Evolutionary conservation across 176 grass and related monocot species (phyloP).

Genomic region (Carex scoparia): DNA sequence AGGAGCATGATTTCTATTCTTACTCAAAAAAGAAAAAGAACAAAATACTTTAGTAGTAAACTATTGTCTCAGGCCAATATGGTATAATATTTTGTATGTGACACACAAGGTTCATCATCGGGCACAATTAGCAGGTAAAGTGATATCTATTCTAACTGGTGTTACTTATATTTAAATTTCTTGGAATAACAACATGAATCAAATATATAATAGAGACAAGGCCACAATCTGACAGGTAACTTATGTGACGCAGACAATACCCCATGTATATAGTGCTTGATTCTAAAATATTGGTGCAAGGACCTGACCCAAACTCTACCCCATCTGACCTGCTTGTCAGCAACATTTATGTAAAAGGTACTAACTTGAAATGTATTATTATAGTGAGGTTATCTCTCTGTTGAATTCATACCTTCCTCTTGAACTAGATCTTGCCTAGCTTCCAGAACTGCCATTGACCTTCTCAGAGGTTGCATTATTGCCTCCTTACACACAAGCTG

Average conservation of each 20-base stretch:
- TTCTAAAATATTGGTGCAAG: neutral
- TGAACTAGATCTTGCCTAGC: constrained; percentile 32
- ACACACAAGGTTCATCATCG: neutral
- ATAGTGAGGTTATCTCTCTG: neutral
- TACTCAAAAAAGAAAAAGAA: neutral
- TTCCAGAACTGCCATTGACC: constrained; percentile 70
- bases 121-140: neutral
- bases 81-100: neutral
- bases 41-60: constrained; percentile 1
- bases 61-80: neutral
- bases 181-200: neutral
- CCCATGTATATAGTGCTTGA: neutral
- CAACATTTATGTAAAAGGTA: neutral
- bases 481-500: constrained; percentile 91
- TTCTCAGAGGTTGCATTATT: constrained; percentile 82
- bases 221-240: neutral
- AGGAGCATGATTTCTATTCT: too few relatives aligned
- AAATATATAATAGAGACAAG: neutral
- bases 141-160: neutral
- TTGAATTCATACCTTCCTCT: constrained; percentile 51
- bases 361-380: neutral
- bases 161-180: neutral
- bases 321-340: neutral
- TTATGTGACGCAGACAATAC: neutral
- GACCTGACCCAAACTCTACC: neutral